These are phyloP conservation scores for Colletotrichum lindemuthianum DNA, from an alignment of 2,329 filamentous ascomycete genomes.

Conservation along the genomic window DNA sequence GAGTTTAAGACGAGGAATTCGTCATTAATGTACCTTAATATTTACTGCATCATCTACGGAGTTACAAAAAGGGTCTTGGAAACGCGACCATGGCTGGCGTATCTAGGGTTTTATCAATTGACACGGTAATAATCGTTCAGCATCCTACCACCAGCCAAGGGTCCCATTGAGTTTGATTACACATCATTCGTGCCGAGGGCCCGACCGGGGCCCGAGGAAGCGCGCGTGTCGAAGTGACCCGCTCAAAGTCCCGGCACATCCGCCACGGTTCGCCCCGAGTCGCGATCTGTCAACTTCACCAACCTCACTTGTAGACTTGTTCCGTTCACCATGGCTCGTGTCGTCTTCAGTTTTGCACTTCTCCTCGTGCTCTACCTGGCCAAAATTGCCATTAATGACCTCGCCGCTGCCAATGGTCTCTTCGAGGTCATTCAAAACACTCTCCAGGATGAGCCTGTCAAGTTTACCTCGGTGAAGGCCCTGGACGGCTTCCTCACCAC, in stretches of 20 bases:
- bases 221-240: background rate
- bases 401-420: constrained; percentile 20
- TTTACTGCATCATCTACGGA: constrained; percentile 12
- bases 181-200: no score
- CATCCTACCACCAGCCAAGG: no score
- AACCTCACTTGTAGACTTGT: no score
- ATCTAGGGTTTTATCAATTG: constrained; percentile 8
- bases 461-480: constrained; percentile 37
- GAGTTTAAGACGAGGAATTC: background rate
- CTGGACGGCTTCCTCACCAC: constrained; percentile 37
- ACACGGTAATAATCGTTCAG: no score
- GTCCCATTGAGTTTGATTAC: no score
- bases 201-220: constrained; percentile 4
- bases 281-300: background rate
- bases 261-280: background rate
- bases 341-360: constrained; percentile 10
- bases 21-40: background rate
- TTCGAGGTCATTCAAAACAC: background rate
- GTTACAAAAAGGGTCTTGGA: background rate
- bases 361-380: constrained; percentile 21
- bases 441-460: constrained; percentile 10
- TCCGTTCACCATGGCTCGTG: constrained; percentile 8
- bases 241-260: no score
- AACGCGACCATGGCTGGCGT: background rate
- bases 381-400: constrained; percentile 27